Evolutionary conservation across 2,329 filamentous ascomycete genomes (phyloP).

Genomic region (Colletotrichum truncatum): DNA sequence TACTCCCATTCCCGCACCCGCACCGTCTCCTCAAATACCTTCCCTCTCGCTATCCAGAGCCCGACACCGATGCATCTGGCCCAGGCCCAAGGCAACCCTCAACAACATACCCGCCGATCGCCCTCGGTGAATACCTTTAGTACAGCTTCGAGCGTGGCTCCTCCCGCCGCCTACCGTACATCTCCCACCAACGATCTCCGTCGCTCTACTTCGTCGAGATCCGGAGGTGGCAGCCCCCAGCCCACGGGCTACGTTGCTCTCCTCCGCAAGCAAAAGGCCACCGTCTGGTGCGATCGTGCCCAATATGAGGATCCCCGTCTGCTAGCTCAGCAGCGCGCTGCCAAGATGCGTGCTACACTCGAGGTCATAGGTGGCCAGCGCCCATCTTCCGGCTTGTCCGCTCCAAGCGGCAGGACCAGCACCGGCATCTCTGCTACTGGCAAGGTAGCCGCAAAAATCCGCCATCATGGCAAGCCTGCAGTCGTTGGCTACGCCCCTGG

Average conservation of each 20-base stretch:
- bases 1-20: slow-evolving; percentile 65
- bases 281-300: slow-evolving; percentile 95
- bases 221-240: slow-evolving; percentile 59
- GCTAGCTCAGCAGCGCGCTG: slow-evolving; percentile 83
- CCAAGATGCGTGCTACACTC: slow-evolving; percentile 85
- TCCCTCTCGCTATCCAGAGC: slow-evolving; percentile 46
- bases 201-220: slow-evolving; percentile 84
- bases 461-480: slow-evolving; percentile 84
- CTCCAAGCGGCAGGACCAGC: slow-evolving; percentile 61
- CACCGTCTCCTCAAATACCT: slow-evolving; percentile 65
- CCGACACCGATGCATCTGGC: slow-evolving; percentile 44
- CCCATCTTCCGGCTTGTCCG: slow-evolving; percentile 54
- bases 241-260: slow-evolving; percentile 89
- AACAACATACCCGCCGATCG: slow-evolving; percentile 61
- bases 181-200: slow-evolving; percentile 69
- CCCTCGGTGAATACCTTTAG: slow-evolving; percentile 75
- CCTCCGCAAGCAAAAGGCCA: slow-evolving; percentile 97
- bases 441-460: slow-evolving; percentile 84
- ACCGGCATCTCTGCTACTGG: slow-evolving; percentile 69
- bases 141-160: slow-evolving; percentile 75
- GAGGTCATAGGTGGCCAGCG: slow-evolving; percentile 77
- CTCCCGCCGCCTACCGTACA: slow-evolving; percentile 65
- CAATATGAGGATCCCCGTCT: slow-evolving; percentile 91
- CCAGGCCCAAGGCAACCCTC: slow-evolving; percentile 42
- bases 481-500: slow-evolving; percentile 82